Evolutionary conservation across 140 eudicot genomes (phyloP).

Genomic region (Flaveria floridana): DNA sequence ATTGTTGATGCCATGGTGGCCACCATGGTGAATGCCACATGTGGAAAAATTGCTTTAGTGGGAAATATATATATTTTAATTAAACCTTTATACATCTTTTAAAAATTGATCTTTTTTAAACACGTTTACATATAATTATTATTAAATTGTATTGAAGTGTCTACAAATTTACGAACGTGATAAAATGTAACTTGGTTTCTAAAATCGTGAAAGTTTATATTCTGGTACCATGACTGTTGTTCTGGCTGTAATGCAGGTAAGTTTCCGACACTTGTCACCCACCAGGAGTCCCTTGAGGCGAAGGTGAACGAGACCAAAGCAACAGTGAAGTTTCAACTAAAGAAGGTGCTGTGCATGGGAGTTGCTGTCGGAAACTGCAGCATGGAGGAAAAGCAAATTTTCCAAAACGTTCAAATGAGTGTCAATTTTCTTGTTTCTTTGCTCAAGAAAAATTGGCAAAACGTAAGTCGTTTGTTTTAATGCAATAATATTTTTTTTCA

Average conservation of each 20-base stretch:
- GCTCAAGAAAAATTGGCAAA: slow-evolving; percentile 87
- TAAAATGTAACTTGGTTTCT: background rate
- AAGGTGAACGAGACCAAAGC: slow-evolving; percentile 73
- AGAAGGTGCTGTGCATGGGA: slow-evolving; percentile 83
- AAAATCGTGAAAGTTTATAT: background rate
- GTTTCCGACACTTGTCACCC: slow-evolving; percentile 69
- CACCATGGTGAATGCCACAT: background rate
- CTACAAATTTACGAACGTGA: too few relatives aligned
- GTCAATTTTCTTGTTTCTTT: slow-evolving; percentile 80
- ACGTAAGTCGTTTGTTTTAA: slow-evolving; percentile 38
- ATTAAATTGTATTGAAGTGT: too few relatives aligned
- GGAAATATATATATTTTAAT: too few relatives aligned
- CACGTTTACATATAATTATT: background rate
- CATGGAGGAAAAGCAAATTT: slow-evolving; percentile 75
- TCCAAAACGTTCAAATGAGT: slow-evolving; percentile 80
- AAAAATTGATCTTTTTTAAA: background rate
- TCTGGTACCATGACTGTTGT: background rate
- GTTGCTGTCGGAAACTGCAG: slow-evolving; percentile 71
- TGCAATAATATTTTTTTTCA: background rate
- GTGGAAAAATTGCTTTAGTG: background rate
- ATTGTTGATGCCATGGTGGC: background rate
- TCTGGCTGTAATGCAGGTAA: slow-evolving; percentile 44
- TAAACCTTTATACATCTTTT: background rate
- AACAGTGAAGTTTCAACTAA: slow-evolving; percentile 67
- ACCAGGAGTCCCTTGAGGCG: slow-evolving; percentile 66